phyloP scores from a whole-genome alignment of 805 yeast genomes.

The Schwanniomyces sp. region DNA sequence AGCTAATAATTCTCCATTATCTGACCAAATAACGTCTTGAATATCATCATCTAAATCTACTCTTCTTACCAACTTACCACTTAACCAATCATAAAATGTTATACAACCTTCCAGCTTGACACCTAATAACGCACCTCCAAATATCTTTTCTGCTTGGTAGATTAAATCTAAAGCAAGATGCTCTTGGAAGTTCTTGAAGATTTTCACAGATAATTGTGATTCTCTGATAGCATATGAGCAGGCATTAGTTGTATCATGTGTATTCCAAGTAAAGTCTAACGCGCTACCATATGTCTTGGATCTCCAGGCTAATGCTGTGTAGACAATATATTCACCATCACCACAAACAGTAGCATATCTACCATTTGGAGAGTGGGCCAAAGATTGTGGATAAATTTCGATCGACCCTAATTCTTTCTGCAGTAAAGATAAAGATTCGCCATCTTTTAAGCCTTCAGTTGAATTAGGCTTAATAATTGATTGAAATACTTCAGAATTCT shows the following conservation, averaged over 20 bases:
- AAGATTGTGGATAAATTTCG: conserved; percentile 86
- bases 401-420: conserved; percentile 92
- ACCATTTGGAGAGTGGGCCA: conserved; percentile 95
- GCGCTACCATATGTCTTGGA: conserved; percentile 91
- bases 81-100: conserved; percentile 92
- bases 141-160: conserved; percentile 75
- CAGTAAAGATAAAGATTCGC: conserved; percentile 72
- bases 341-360: conserved; percentile 96
- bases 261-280: conserved; percentile 91
- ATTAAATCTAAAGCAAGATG: conserved; percentile 63
- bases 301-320: conserved; percentile 98
- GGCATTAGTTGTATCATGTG: conserved; percentile 66
- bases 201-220: conserved; percentile 59
- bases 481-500: conserved; percentile 85
- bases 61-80: conserved; percentile 79
- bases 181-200: conserved; percentile 84
- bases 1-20: conserved; percentile 85
- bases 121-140: conserved; percentile 87
- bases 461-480: conserved; percentile 71
- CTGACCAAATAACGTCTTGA: conserved; percentile 85
- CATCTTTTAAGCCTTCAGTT: conserved; percentile 69
- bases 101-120: conserved; percentile 82
- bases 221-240: conserved; percentile 78
- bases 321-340: conserved; percentile 95
- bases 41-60: conserved; percentile 80